These are phyloP conservation scores for Diaporthe batatas DNA, from an alignment of 2,329 filamentous ascomycete genomes.

Conservation along the genomic window DNA sequence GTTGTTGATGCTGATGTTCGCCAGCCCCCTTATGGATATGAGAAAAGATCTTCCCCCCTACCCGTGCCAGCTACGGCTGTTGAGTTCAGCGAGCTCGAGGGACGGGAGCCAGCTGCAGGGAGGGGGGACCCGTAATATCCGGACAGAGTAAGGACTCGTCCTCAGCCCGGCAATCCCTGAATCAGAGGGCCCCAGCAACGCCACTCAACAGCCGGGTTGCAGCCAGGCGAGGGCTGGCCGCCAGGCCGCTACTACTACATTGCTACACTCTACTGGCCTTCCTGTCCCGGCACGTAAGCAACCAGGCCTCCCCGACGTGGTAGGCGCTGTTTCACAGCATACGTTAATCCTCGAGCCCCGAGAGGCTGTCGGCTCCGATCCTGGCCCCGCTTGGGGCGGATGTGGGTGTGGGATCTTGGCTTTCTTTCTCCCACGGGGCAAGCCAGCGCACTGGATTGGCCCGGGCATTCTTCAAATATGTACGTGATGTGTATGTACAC, in stretches of 20 bases:
- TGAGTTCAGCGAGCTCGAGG: constrained; percentile 20
- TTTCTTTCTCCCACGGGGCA: not conserved
- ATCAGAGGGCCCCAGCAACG: constrained; percentile 6
- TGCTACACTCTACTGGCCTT: not conserved
- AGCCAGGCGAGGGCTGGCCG: not conserved
- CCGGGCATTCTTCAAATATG: not conserved
- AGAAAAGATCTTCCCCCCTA: not conserved
- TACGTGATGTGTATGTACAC: constrained; percentile 1
- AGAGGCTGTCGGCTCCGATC: constrained; percentile 1
- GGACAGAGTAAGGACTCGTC: constrained; percentile 11
- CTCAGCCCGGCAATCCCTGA: constrained; percentile 2
- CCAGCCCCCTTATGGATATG: not conserved
- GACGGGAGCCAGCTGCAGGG: constrained; percentile 10
- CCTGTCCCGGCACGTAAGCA: not conserved
- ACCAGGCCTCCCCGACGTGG: not conserved
- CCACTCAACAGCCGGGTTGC: constrained; percentile 3
- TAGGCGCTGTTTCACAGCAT: constrained; percentile 27
- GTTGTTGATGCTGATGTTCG: not conserved
- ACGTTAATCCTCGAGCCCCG: not conserved
- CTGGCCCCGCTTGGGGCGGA: not conserved
- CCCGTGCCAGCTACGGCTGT: constrained; percentile 21
- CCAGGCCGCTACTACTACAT: no score
- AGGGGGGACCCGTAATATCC: constrained; percentile 20
- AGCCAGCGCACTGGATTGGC: not conserved
- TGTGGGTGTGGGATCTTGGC: not conserved